Percentiles rank a stretch among this genome's conserved stretches.
phyloP scores from a whole-genome alignment of 2,329 filamentous ascomycete genomes.

The Alternaria panax region DNA sequence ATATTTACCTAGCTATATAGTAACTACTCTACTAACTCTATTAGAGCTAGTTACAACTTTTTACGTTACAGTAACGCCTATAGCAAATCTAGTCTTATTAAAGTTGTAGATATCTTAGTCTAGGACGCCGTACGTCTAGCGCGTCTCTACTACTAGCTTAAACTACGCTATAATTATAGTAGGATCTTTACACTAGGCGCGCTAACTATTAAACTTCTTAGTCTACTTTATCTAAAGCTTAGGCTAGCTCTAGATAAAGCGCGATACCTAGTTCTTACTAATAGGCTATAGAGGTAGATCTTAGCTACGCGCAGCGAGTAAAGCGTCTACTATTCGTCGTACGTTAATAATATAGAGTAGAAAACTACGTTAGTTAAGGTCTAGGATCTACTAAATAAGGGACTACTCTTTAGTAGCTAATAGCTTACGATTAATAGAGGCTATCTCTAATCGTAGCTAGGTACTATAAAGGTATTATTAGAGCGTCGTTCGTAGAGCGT shows the following conservation, averaged over 20 bases:
- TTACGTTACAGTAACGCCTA: neutral
- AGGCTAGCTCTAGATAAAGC: conserved; percentile 14
- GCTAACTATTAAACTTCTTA: conserved; percentile 10
- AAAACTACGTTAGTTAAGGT: neutral
- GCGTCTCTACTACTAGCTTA: no score
- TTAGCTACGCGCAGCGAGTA: no score
- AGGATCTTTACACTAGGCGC: conserved; percentile 11
- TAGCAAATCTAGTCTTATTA: no score
- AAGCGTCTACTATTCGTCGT: conserved; percentile 4
- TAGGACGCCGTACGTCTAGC: no score
- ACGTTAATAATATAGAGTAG: conserved; percentile 8
- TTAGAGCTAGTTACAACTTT: neutral
- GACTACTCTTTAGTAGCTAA: conserved; percentile 22
- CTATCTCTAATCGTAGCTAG: no score
- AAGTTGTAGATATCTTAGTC: no score
- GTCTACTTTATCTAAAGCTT: conserved; percentile 21
- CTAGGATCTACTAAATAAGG: conserved; percentile 19
- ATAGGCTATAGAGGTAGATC: conserved; percentile 2
- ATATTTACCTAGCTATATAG: conserved; percentile 11
- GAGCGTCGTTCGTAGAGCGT: neutral
- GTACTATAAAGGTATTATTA: no score
- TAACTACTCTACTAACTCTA: conserved; percentile 11
- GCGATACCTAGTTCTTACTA: conserved; percentile 16
- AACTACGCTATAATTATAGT: conserved; percentile 1
- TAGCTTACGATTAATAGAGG: no score